Base-by-base conservation (phyloP, 179 eudicot species). In the Dionaea muscipula region DNA sequence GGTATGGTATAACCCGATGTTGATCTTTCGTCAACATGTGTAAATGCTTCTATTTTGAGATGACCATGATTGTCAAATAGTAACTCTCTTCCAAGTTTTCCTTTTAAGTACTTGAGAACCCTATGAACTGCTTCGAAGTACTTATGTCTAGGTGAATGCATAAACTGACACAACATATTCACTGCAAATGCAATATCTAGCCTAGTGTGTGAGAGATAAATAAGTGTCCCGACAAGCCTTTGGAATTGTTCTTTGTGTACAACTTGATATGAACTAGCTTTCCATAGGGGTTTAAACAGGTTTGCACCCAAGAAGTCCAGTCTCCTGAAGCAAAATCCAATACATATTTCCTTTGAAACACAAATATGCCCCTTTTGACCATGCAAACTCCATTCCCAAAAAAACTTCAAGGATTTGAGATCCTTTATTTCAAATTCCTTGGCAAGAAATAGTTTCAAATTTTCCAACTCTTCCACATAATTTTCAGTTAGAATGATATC, bases 391-490 rank as follows among this genome's bases (percentile, higher is more conserved):
- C n/a, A n/a, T n/a, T 55, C 2, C 47, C 59, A 36, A 38, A 18
- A 18, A 55, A 36, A 39, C 18, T 25, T 16, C 17, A 55, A 12
- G 8, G 4, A 7, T 1, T 26, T 26, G 14, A 55, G 20, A 10
- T 55, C 56, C 6, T 36, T 55, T 2, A 55, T 19, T 6, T 55
- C 46, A 55, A 55, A 54, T 55, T 38, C 28, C 9, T 2, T 7
- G 10, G 40, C 17, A 0, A 53, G 24, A 14, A 18, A 2, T 12
- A 12, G 6, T 11, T 53, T 53, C 16, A 53, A 9, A n/a, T 15
- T 31, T 2, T 16, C 41, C 21, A 17, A 11, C 31, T 53, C 41
- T 5, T n/a, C 15, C 3, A 53, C 4, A 33, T 53, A 11, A 20
- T 31, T 20, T 1, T 8, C 40, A 0, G 24, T 53, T 1, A 53